phyloP scores from a whole-genome alignment of 352 stramenopile species.

The Phytophthora cactorum region DNA sequence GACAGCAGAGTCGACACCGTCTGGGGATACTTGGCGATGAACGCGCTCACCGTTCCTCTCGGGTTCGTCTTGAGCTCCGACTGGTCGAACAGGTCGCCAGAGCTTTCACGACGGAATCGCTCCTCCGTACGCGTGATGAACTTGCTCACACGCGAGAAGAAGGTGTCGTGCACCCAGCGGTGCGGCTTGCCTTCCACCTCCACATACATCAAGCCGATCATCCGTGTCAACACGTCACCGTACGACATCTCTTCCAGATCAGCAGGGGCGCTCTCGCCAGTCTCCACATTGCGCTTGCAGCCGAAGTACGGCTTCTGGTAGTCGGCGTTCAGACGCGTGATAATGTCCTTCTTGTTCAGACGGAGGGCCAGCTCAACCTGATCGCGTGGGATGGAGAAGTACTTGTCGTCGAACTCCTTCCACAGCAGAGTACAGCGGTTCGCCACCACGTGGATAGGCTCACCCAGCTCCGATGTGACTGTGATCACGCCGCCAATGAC shows the following conservation, averaged over 20 bases:
- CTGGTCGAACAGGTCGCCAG: conserved; percentile 49
- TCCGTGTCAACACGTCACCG: conserved; percentile 71
- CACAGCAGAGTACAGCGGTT: conserved; percentile 81
- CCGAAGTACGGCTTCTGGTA: conserved; percentile 93
- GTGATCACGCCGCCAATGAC: conserved; percentile 79
- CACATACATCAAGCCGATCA: conserved; percentile 86
- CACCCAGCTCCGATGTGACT: conserved; percentile 84
- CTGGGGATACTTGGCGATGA: conserved; percentile 65
- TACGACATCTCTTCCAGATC: conserved; percentile 91
- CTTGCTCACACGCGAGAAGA: conserved; percentile 63
- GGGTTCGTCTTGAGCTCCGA: conserved; percentile 53
- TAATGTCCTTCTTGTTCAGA: conserved; percentile 80
- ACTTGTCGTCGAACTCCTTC: conserved; percentile 89
- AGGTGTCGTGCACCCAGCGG: conserved; percentile 83
- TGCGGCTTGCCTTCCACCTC: conserved; percentile 49
- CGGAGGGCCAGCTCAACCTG: conserved; percentile 75
- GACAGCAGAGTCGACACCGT: conserved; percentile 64
- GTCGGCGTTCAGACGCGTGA: conserved; percentile 82
- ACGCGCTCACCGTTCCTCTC: conserved; percentile 46
- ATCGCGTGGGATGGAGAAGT: conserved; percentile 82
- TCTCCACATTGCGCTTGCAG: conserved; percentile 49
- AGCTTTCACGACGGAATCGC: conserved; percentile 55
- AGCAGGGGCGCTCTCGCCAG: conserved; percentile 43
- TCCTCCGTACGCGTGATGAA: conserved; percentile 79
- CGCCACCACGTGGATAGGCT: conserved; percentile 88